A percentile compares a stretch with the other conserved stretches of the same genome.
Evolutionary conservation across 805 yeast genomes (phyloP).

Genomic region (Hanseniaspora clermontiae): DNA sequence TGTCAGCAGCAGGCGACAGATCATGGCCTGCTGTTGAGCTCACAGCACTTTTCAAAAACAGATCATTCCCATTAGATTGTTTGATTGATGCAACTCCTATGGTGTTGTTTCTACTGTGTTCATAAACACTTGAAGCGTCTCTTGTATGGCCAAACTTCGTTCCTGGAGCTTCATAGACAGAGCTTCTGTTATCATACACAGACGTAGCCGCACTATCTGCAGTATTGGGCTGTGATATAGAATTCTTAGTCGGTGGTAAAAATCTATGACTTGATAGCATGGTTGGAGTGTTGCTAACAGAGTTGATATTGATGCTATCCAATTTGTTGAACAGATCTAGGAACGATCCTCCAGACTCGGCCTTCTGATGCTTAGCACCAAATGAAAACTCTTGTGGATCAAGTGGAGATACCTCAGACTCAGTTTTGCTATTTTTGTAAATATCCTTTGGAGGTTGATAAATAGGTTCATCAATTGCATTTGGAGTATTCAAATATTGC

Average conservation of each 20-base stretch:
- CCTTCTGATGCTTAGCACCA: slow-evolving; percentile 20
- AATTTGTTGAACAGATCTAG: slow-evolving; percentile 27
- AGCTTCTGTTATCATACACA: slow-evolving; percentile 6
- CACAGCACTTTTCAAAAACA: neutral
- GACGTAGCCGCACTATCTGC: neutral
- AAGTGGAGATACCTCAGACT: neutral
- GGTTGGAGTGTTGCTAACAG: neutral
- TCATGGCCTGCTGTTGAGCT: neutral
- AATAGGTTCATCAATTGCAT: neutral
- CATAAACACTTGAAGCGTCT: slow-evolving; percentile 43
- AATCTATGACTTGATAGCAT: neutral
- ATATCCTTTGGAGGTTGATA: neutral
- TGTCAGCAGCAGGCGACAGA: neutral
- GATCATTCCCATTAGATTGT: neutral
- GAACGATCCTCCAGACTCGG: slow-evolving; percentile 26
- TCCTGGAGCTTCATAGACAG: neutral
- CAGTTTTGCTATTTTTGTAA: neutral
- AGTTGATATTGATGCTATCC: neutral
- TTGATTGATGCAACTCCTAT: slow-evolving; percentile 17
- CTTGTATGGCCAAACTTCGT: slow-evolving; percentile 21
- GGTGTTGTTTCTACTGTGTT: slow-evolving; percentile 28
- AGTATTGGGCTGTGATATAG: slow-evolving; percentile 7
- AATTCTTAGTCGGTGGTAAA: neutral
- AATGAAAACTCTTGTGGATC: neutral
- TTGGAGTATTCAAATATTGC: neutral